phyloP scores from a whole-genome alignment of 352 stramenopile species.

The Phytopythium delawarense region DNA sequence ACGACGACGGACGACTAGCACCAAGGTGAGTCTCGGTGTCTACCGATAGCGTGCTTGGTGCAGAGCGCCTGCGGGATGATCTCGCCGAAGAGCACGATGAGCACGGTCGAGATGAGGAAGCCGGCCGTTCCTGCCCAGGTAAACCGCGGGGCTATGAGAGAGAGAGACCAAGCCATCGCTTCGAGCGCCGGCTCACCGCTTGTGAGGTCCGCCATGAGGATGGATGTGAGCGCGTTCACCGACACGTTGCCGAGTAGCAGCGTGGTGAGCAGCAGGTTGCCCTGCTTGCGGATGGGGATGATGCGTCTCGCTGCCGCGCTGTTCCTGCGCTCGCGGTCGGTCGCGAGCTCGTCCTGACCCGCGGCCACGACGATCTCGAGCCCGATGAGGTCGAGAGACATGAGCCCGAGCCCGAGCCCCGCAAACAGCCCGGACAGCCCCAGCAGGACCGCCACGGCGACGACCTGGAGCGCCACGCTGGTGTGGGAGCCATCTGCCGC shows the following conservation, averaged over 20 bases:
- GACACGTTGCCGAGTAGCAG: slow-evolving; percentile 94
- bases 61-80: slow-evolving; percentile 89
- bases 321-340: slow-evolving; percentile 55
- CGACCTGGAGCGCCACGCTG: slow-evolving; percentile 41
- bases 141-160: too few species aligned
- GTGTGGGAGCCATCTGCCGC: not conserved
- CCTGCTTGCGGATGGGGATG: slow-evolving; percentile 89
- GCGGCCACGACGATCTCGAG: slow-evolving; percentile 95
- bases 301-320: slow-evolving; percentile 69
- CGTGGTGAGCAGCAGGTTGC: slow-evolving; percentile 96
- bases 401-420: slow-evolving; percentile 94
- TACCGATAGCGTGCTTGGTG: slow-evolving; percentile 75
- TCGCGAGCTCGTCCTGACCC: slow-evolving; percentile 84
- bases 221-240: slow-evolving; percentile 96
- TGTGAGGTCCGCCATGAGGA: slow-evolving; percentile 76
- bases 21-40: slow-evolving; percentile 18
- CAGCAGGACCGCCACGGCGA: slow-evolving; percentile 54
- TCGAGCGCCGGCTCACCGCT: slow-evolving; percentile 4
- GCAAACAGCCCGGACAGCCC: slow-evolving; percentile 90
- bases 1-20: not conserved
- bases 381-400: slow-evolving; percentile 96
- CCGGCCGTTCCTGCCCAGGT: slow-evolving; percentile 8
- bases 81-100: slow-evolving; percentile 95
- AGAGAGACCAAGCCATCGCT: too few species aligned
- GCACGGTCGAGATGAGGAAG: slow-evolving; percentile 80